These are phyloP conservation scores for Euphorbia corollata DNA, from an alignment of 441 rosid genomes.

Conservation along the genomic window DNA sequence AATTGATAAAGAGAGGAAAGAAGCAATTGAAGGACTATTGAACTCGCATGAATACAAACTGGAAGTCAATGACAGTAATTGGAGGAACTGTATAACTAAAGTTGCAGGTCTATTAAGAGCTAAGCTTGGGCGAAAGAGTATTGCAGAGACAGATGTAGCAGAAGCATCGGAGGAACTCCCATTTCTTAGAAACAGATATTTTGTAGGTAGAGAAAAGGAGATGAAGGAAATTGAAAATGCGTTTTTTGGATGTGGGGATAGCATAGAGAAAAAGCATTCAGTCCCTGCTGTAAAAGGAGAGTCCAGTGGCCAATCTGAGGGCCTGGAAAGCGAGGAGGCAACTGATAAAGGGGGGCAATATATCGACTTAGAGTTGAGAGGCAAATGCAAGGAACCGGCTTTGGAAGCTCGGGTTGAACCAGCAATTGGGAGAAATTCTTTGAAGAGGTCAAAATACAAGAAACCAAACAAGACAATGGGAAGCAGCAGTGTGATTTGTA, in stretches of 20 bases:
- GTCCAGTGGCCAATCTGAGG: conserved; percentile 70
- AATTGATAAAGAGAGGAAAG: conserved; percentile 61
- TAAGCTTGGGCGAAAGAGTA: conserved; percentile 78
- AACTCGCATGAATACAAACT: conserved; percentile 72
- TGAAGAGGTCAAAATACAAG: conserved; percentile 57
- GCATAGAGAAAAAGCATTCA: conserved; percentile 37
- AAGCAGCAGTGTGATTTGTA: conserved; percentile 54
- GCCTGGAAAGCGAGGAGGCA: conserved; percentile 54
- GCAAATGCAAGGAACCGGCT: conserved; percentile 53
- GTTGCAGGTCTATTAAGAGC: conserved; percentile 44
- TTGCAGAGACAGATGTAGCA: conserved; percentile 37
- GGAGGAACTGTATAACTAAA: conserved; percentile 70
- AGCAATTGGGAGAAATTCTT: conserved; percentile 48
- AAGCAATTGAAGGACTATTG: conserved; percentile 70
- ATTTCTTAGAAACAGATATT: conserved; percentile 54
- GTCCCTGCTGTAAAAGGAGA: conserved; percentile 47
- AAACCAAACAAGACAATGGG: conserved; percentile 47
- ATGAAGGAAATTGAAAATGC: conserved; percentile 62
- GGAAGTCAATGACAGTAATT: conserved; percentile 64
- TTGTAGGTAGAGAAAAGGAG: conserved; percentile 79
- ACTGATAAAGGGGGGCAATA: conserved; percentile 42
- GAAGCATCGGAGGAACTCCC: conserved; percentile 65
- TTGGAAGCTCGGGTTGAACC: conserved; percentile 65
- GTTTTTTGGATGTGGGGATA: conserved; percentile 55
- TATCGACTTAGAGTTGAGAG: conserved; percentile 60